Evolutionary conservation across 495 filamentous ascomycete genomes (phyloP).

Genomic region (Aspergillus saccharolyticus): DNA sequence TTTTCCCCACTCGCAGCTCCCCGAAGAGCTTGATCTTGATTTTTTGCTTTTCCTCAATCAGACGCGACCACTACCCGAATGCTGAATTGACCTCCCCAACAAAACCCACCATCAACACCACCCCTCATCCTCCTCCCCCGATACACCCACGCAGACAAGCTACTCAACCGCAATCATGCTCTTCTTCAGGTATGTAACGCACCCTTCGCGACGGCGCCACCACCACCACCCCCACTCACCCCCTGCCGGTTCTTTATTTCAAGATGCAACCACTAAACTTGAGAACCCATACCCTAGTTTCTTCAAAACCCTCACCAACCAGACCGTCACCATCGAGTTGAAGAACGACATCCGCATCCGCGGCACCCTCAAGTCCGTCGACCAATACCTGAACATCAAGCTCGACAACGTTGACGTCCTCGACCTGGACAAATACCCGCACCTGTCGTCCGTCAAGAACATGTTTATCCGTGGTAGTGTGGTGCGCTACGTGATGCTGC

Average conservation of each 20-base stretch:
- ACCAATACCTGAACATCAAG: constrained; percentile 99
- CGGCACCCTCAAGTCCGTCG: constrained; percentile 90
- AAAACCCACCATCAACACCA: not conserved
- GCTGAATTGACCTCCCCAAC: not conserved
- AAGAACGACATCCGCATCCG: constrained; percentile 98
- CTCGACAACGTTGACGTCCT: constrained; percentile 88
- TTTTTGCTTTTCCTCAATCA: not conserved
- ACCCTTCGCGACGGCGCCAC: not conserved
- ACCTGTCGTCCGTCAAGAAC: constrained; percentile 92
- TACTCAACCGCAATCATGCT: constrained; percentile 42
- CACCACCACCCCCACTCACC: not conserved
- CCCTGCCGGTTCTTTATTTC: not conserved
- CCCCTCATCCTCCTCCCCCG: not conserved
- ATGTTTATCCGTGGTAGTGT: constrained; percentile 97
- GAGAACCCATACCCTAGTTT: constrained; percentile 59
- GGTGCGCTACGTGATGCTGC: constrained; percentile 91
- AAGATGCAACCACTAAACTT: not conserved
- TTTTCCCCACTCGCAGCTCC: not conserved
- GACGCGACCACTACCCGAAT: not conserved
- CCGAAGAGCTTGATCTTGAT: not conserved
- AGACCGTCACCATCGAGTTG: constrained; percentile 92
- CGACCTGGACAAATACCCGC: constrained; percentile 88
- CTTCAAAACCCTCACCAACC: constrained; percentile 99
- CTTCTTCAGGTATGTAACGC: constrained; percentile 45
- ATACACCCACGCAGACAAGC: constrained; percentile 29